phyloP scores from a whole-genome alignment of 2,329 filamentous ascomycete genomes.

The Neophaeococcomyces mojaviensis region DNA sequence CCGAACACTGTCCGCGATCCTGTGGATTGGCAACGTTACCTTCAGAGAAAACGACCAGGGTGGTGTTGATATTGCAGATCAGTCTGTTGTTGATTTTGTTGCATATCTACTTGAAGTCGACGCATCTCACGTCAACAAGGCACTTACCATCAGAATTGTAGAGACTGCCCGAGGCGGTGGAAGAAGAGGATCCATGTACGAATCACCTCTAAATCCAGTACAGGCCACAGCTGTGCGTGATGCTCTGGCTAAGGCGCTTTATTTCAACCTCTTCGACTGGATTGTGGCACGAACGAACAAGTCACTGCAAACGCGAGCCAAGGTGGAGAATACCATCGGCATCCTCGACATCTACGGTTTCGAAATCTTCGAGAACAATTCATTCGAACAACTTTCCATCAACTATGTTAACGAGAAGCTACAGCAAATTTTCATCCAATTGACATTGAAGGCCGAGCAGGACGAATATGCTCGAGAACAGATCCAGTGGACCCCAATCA shows the following conservation, averaged over 20 bases:
- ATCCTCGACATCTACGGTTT: conserved; percentile 99
- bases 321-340: conserved; percentile 76
- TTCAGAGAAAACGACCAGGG: conserved; percentile 85
- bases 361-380: conserved; percentile 98
- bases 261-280: conserved; percentile 97
- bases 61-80: conserved; percentile 78
- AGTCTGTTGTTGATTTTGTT: conserved; percentile 87
- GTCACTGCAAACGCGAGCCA: conserved; percentile 70
- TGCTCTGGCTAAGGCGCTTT: conserved; percentile 89
- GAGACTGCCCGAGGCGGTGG: conserved; percentile 58
- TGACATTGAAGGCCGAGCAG: conserved; percentile 93
- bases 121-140: conserved; percentile 69
- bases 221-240: conserved; percentile 84
- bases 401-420: conserved; percentile 99
- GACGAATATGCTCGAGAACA: conserved; percentile 94
- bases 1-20: conserved; percentile 80
- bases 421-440: conserved; percentile 97
- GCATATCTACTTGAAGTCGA: conserved; percentile 90
- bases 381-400: conserved; percentile 97
- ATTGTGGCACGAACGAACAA: conserved; percentile 88
- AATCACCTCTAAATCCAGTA: conserved; percentile 73
- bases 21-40: conserved; percentile 92
- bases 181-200: conserved; percentile 59
- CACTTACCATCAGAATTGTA: conserved; percentile 81
- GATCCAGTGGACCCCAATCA: conserved; percentile 98